Percentiles rank a stretch among this genome's conserved stretches.
Evolutionary conservation across 441 rosid species (phyloP).

Genomic region (Euphorbia schlechtendalii): DNA sequence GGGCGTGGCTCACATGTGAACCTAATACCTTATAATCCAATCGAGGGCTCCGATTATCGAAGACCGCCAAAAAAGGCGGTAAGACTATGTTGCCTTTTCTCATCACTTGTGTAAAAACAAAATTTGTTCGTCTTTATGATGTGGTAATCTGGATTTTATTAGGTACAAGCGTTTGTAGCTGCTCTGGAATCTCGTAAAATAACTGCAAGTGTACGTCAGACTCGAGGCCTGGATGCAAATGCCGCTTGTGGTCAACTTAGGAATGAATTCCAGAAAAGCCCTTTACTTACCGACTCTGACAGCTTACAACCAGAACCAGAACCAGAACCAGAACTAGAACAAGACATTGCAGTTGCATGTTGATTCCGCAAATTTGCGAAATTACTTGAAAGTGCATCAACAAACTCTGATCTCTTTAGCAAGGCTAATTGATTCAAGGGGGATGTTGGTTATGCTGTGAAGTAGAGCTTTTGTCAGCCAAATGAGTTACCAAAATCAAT

Average conservation of each 20-base stretch:
- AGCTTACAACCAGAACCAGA: conserved; percentile 24
- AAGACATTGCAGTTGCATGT: conserved; percentile 41
- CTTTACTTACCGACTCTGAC: conserved; percentile 42
- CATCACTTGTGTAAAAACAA: not conserved
- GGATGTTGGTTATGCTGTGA: not conserved
- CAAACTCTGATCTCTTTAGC: not conserved
- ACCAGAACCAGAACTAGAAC: too few species aligned
- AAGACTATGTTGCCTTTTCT: conserved; percentile 17
- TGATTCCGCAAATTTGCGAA: conserved; percentile 19
- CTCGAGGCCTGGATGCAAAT: conserved; percentile 88
- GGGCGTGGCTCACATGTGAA: conserved; percentile 82
- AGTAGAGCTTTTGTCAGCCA: not conserved
- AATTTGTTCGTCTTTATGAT: not conserved
- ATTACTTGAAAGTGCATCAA: not conserved
- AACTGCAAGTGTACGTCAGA: conserved; percentile 68
- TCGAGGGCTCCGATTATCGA: conserved; percentile 73
- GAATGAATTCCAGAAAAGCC: conserved; percentile 82
- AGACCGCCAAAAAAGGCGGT: conserved; percentile 81
- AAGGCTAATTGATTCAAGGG: not conserved
- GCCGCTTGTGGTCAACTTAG: conserved; percentile 98
- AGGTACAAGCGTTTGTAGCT: conserved; percentile 66
- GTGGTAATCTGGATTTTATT: not conserved
- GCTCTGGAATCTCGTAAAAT: conserved; percentile 70
- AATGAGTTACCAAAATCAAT: not conserved
- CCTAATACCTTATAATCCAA: conserved; percentile 84